Percentiles rank a stretch among this genome's conserved stretches.
Evolutionary conservation across 2,329 filamentous ascomycete species (phyloP).

Genomic region (Fusarium continuum): DNA sequence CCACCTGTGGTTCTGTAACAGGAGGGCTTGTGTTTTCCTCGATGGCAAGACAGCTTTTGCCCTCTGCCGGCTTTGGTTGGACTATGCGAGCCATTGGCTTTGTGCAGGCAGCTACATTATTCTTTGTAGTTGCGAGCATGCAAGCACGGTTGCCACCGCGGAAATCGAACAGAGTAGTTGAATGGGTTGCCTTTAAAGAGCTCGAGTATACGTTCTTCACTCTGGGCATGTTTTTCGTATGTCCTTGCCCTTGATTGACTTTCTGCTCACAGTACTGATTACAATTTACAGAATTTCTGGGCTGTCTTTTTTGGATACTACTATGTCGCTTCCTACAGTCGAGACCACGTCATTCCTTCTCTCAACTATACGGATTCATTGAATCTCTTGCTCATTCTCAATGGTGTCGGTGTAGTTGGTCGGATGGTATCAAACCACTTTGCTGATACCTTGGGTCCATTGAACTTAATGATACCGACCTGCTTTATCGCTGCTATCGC

Average conservation of each 20-base stretch:
- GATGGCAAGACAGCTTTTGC: conserved; percentile 11
- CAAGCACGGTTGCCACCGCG: neutral
- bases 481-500: neutral
- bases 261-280: no score
- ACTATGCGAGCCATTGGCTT: conserved; percentile 7
- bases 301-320: no score
- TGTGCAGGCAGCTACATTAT: conserved; percentile 1
- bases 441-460: neutral
- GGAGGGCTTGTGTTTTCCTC: conserved; percentile 5
- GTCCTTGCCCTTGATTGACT: no score
- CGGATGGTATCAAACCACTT: no score
- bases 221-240: neutral
- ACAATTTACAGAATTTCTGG: no score
- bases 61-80: conserved; percentile 9
- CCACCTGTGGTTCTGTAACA: neutral
- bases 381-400: no score
- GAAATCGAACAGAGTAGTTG: neutral
- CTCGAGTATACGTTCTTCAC: neutral
- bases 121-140: neutral
- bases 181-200: neutral
- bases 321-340: no score
- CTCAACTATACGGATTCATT: no score
- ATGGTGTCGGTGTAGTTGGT: no score
- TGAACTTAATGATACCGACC: neutral
- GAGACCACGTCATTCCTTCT: no score